Base-by-base conservation (phyloP, 805 yeast species). In the Monosporozyma unispora region DNA sequence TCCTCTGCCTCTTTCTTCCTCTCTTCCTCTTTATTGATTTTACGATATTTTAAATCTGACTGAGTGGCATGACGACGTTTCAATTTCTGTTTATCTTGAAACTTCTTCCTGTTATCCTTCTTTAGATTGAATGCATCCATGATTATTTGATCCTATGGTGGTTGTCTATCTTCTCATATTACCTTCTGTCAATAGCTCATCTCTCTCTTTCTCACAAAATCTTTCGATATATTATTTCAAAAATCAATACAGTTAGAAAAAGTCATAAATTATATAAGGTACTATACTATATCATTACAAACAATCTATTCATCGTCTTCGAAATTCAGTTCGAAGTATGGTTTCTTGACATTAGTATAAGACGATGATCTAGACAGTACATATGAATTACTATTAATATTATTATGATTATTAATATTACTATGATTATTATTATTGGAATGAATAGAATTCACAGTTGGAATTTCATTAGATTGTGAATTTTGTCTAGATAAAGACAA, bases 101-200 rank as follows among this genome's bases (percentile, higher is more conserved):
- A 71, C 57, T 67, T 69, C 62, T 68, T 70, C 10, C 75, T 57
- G 52, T 71, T 71, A 52, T 70, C 75, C 37, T 61, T 55, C 59
- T 71, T 71, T 28, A 69, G 45, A 39, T 56, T 59, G 52, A 50
- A 62, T 1, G 60, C 54, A 46, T 61, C 66, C 66, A 25, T n/a
- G n/a, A n/a, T n/a, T n/a, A n/a, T n/a, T n/a, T n/a, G n/a, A 62
- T 61, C 9, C 12, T 39, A 8, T 21, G 9, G 14, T 35, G 4
- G 16, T 6, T 37, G 41, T 37, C 16, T 18, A 19, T 23, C 5
- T 40, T 39, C 23, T 19, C 9, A 11, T 39, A 5, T 9, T 39
- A 7, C 16, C 37, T 33, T 33, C 37, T 33, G 14, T 11, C 14
- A 9, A 14, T 5, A 7, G 21, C 7, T 37, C 10, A 7, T 37